These are phyloP conservation scores for Asterella californica DNA, from an alignment of 225 moss, liverwort and hornwort species.

Conservation along the genomic window DNA sequence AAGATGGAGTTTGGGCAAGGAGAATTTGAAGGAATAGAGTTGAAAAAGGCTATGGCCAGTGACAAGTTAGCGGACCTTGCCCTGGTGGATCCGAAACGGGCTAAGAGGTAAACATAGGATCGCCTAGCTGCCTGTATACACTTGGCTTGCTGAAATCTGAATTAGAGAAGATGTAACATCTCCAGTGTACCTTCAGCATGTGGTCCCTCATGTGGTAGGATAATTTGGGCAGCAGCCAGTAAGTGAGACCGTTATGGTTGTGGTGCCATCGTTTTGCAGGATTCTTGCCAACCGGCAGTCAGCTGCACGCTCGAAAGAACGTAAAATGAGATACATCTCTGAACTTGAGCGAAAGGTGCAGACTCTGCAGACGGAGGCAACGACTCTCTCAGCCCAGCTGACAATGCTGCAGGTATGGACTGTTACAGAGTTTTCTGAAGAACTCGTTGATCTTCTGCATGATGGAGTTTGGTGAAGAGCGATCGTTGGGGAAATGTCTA, in stretches of 20 bases:
- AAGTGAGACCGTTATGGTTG: background rate
- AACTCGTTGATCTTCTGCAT: background rate
- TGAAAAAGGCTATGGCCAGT: slow-evolving; percentile 29
- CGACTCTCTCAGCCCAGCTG: slow-evolving; percentile 69
- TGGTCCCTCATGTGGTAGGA: background rate
- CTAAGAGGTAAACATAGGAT: slow-evolving; percentile 24
- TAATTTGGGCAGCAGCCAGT: background rate
- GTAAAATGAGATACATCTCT: slow-evolving; percentile 82
- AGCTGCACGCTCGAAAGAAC: slow-evolving; percentile 80
- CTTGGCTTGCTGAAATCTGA: background rate
- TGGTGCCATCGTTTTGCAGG: slow-evolving; percentile 31
- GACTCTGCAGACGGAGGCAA: slow-evolving; percentile 74
- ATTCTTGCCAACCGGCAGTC: slow-evolving; percentile 81
- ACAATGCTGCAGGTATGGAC: slow-evolving; percentile 67
- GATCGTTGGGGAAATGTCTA: background rate
- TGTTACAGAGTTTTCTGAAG: background rate
- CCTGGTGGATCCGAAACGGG: slow-evolving; percentile 35
- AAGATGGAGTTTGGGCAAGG: slow-evolving; percentile 27
- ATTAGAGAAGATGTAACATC: background rate
- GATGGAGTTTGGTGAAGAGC: background rate
- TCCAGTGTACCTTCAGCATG: background rate
- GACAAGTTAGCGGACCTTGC: slow-evolving; percentile 36
- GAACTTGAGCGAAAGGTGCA: slow-evolving; percentile 84
- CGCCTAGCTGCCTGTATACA: too few species aligned
- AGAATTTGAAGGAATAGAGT: slow-evolving; percentile 30